Conservation (phyloP, 768 basidiomycete species). For the Naganishia kalamii region DNA sequence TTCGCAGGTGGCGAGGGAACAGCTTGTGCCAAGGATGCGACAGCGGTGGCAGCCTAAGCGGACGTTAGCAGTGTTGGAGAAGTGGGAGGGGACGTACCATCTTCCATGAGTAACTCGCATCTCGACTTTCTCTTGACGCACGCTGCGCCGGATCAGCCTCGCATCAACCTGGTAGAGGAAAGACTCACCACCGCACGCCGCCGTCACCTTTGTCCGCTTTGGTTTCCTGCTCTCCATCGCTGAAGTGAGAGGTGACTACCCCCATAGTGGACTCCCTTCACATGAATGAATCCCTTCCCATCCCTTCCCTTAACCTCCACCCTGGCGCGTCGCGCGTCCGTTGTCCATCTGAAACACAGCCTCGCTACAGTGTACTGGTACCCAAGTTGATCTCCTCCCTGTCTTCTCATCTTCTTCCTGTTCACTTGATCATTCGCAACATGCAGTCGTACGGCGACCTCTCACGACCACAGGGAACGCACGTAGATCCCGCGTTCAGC, state of each 20-base stretch:
- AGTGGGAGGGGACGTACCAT: neutral
- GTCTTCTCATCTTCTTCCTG: no score
- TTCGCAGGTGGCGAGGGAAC: neutral
- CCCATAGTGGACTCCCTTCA: neutral
- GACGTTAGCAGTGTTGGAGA: neutral
- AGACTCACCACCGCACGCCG: neutral
- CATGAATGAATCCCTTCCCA: no score
- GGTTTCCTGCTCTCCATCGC: neutral
- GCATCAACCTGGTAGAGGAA: neutral
- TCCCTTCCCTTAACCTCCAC: no score
- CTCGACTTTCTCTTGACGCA: neutral
- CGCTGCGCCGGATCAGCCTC: neutral
- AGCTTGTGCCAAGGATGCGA: slow-evolving; percentile 2
- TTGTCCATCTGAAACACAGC: neutral
- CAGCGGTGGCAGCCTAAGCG: neutral
- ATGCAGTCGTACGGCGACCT: no score
- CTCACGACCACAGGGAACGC: no score
- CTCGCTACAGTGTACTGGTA: no score
- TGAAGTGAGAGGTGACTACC: neutral
- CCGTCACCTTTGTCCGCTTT: neutral
- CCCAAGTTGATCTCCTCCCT: no score
- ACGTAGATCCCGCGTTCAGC: no score
- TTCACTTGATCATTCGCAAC: no score
- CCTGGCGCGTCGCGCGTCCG: neutral
- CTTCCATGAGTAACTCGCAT: slow-evolving; percentile 1